Evolutionary conservation across 2,329 filamentous ascomycete genomes (phyloP), one percentile per base, ranked within the genome.

Genomic region (Sporothrix mexicana): DNA sequence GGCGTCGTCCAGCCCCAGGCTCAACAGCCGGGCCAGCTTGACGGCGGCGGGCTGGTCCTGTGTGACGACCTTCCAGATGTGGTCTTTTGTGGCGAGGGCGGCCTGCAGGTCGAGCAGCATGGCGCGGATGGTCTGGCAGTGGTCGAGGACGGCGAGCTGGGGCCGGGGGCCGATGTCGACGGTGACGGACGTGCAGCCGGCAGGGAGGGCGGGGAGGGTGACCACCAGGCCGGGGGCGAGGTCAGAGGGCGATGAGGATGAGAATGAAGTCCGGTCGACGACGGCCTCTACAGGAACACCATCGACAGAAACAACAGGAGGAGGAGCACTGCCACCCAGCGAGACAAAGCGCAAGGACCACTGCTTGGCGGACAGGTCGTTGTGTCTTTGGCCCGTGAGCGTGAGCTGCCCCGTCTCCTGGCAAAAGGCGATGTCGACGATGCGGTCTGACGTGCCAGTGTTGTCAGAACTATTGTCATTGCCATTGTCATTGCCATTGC

Each of bases 101-200:
- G 53, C 53, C 23, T 57, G 53, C 3, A 25, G 20, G 20, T 57
- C 53, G 23, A 57, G 53, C 53, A 57, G 53, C 53, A 57, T 57
- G 20, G 8, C 12, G 23, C 23, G 15, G 3, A 57, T 25, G 2
- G 53, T 57, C 23, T 30, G 9, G 9, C 8, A 23, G 53, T 57
- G 53, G 53, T 57, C 53, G 10, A 3, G 53, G 23, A 57, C 6
- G 12, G 53, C 53, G 2, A 57, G 23, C 3, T 57, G 53, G 10
- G 53, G 53, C 9, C 25, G 13, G 20, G 53, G 53, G 0, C 23
- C 53, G 3, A 57, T 3, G 23, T 57, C 53, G 53, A 57, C 10
- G 12, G 53, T 57, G 23, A 30, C 23, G 3, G 53, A 7, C 20
- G 12, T 57, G 23, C 20, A 25, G n/a, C 20, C 9, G 9, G 23